Evolutionary conservation across 345 rosid genomes (phyloP).

Genomic region (Aurinia saxatilis): DNA sequence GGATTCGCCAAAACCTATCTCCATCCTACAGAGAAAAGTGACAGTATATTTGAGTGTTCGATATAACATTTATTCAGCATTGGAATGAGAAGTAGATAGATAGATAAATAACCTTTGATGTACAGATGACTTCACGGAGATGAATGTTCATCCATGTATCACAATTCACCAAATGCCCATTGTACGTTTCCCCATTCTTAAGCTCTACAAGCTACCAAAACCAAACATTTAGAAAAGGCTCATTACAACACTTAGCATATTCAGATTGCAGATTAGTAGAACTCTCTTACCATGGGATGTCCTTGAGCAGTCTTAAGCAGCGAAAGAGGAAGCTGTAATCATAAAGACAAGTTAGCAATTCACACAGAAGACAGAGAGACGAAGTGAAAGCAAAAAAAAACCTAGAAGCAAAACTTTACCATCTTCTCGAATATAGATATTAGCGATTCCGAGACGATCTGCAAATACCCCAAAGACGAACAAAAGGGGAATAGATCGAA

Average conservation of each 20-base stretch:
- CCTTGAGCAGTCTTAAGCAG: conserved; percentile 33
- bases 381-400: not conserved
- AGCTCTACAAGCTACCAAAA: conserved; percentile 79
- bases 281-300: conserved; percentile 23
- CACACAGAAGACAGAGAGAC: too few relatives aligned
- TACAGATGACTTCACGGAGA: conserved; percentile 97
- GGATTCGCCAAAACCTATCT: conserved; percentile 99
- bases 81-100: not conserved
- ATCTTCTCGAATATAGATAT: too few relatives aligned
- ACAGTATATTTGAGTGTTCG: not conserved
- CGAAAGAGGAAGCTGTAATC: conserved; percentile 21
- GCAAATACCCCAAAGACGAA: too few relatives aligned
- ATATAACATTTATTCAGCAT: not conserved
- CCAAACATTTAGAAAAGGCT: not conserved
- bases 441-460: too few relatives aligned
- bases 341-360: too few relatives aligned
- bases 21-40: conserved; percentile 56
- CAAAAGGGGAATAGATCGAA: too few relatives aligned
- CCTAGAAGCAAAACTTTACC: not conserved
- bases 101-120: conserved; percentile 59
- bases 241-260: too few relatives aligned
- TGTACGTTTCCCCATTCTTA: conserved; percentile 96
- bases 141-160: conserved; percentile 99
- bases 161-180: conserved; percentile 94
- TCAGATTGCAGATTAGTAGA: too few relatives aligned